Evolutionary conservation across 2,329 filamentous ascomycete species (phyloP).

Genomic region (Leptographium lundbergii): DNA sequence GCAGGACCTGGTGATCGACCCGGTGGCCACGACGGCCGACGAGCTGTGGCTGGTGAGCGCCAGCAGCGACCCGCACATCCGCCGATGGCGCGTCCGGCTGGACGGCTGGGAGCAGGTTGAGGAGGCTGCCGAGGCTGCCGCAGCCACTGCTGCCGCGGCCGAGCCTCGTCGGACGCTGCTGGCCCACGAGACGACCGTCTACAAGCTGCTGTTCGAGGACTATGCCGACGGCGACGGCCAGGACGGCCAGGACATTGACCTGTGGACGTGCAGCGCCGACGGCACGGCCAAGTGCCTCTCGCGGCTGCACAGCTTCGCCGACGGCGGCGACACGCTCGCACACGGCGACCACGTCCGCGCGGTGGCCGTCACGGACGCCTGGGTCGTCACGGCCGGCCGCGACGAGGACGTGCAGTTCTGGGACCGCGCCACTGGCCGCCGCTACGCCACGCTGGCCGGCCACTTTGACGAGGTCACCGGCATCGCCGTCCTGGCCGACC

Average conservation of each 20-base stretch:
- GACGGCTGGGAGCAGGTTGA: slow-evolving; percentile 39
- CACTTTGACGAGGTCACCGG: slow-evolving; percentile 92
- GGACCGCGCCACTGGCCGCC: slow-evolving; percentile 60
- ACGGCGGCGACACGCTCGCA: slow-evolving; percentile 49
- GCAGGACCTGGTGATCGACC: slow-evolving; percentile 67
- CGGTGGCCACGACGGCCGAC: slow-evolving; percentile 37
- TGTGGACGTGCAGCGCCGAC: slow-evolving; percentile 91
- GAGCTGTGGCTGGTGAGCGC: slow-evolving; percentile 59
- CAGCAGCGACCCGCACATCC: slow-evolving; percentile 68
- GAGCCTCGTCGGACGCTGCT: slow-evolving; percentile 33
- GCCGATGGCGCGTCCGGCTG: slow-evolving; percentile 56
- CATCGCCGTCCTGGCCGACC: slow-evolving; percentile 48
- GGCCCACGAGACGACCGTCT: slow-evolving; percentile 84
- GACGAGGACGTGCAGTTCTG: slow-evolving; percentile 89
- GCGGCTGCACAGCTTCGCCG: slow-evolving; percentile 47
- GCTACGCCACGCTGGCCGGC: slow-evolving; percentile 63
- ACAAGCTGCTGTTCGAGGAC: slow-evolving; percentile 53
- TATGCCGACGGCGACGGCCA: slow-evolving; percentile 26
- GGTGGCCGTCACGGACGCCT: slow-evolving; percentile 60
- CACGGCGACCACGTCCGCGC: slow-evolving; percentile 89
- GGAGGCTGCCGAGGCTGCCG: not conserved
- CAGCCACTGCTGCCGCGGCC: not conserved
- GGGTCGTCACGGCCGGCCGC: slow-evolving; percentile 77
- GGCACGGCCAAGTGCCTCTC: slow-evolving; percentile 73
- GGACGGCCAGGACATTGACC: slow-evolving; percentile 50